A percentile compares a stretch with the other conserved stretches of the same genome.
phyloP scores from a whole-genome alignment of 129 eudicot genomes.

The Calendula officinalis region DNA sequence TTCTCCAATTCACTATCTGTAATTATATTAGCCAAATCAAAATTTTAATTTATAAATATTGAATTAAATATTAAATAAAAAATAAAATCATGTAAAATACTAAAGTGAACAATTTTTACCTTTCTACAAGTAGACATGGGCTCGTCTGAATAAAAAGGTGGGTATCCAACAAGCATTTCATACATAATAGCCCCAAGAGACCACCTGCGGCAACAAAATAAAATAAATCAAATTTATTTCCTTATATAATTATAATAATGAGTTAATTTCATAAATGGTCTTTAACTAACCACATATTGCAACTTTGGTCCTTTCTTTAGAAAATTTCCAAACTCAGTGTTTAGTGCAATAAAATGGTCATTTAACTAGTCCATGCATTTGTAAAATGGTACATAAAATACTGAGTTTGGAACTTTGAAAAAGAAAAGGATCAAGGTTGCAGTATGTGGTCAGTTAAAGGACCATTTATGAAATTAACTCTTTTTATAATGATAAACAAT shows the following conservation, averaged over 20 bases:
- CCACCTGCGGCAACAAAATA: conserved; percentile 57
- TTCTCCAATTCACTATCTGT: conserved; percentile 96
- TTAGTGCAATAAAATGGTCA: too few species aligned
- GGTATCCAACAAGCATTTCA: conserved; percentile 44
- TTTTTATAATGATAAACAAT: neutral
- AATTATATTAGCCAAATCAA: conserved; percentile 3
- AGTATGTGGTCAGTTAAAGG: too few species aligned
- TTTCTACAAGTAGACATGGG: conserved; percentile 96
- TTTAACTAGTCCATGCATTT: too few species aligned
- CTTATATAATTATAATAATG: neutral
- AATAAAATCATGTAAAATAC: neutral
- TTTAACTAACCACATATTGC: too few species aligned
- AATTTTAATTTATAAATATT: neutral
- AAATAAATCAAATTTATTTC: neutral
- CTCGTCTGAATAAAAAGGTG: conserved; percentile 94
- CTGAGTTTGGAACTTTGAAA: too few species aligned
- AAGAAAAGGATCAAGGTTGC: too few species aligned
- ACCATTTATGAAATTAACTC: too few species aligned
- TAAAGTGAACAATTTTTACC: conserved; percentile 38
- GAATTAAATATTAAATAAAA: neutral
- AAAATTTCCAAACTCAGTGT: too few species aligned
- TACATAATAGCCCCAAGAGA: conserved; percentile 86
- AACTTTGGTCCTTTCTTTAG: too few species aligned
- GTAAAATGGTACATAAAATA: too few species aligned
- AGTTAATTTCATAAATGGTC: neutral